These are phyloP conservation scores for Claviceps sp. DNA, from an alignment of 2,329 filamentous ascomycete genomes.

Conservation along the genomic window DNA sequence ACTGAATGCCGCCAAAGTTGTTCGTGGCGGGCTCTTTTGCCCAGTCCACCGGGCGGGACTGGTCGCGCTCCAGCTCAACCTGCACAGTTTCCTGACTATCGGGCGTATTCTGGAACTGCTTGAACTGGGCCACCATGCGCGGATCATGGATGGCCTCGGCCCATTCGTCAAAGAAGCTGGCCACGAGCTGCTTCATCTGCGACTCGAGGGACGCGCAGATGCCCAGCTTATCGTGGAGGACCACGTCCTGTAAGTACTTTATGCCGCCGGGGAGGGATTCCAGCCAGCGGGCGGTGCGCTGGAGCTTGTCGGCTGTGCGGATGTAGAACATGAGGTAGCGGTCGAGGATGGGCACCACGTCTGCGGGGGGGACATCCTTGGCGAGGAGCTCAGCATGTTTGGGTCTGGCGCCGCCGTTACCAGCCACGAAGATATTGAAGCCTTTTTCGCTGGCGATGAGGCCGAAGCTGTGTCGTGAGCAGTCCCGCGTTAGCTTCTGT, in stretches of 20 bases:
- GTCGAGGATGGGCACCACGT: constrained; percentile 73
- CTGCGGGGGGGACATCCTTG: constrained; percentile 71
- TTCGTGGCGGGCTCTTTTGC: constrained; percentile 50
- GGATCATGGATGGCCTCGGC: constrained; percentile 65
- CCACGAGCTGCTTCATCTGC: constrained; percentile 78
- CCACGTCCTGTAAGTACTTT: constrained; percentile 67
- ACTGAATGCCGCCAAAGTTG: constrained; percentile 61
- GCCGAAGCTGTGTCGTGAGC: constrained; percentile 47
- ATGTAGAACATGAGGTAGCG: constrained; percentile 91
- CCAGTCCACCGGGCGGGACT: constrained; percentile 67
- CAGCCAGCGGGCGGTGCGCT: constrained; percentile 79
- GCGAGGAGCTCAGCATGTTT: constrained; percentile 70
- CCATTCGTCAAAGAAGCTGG: constrained; percentile 84
- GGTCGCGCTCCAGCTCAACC: constrained; percentile 55
- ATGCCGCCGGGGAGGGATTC: constrained; percentile 75
- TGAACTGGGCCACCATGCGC: constrained; percentile 54
- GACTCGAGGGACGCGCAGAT: constrained; percentile 73
- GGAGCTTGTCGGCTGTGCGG: constrained; percentile 78
- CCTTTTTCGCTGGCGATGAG: constrained; percentile 87
- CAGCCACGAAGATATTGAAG: constrained; percentile 84
- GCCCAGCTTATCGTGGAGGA: constrained; percentile 74
- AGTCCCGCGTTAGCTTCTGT: neutral
- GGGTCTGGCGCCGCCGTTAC: constrained; percentile 80
- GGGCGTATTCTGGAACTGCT: constrained; percentile 71
- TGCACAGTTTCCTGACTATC: constrained; percentile 61